Evolutionary conservation across 805 yeast genomes (phyloP), one percentile per base, ranked within the genome.

Genomic region (Torulaspora microellipsoides): DNA sequence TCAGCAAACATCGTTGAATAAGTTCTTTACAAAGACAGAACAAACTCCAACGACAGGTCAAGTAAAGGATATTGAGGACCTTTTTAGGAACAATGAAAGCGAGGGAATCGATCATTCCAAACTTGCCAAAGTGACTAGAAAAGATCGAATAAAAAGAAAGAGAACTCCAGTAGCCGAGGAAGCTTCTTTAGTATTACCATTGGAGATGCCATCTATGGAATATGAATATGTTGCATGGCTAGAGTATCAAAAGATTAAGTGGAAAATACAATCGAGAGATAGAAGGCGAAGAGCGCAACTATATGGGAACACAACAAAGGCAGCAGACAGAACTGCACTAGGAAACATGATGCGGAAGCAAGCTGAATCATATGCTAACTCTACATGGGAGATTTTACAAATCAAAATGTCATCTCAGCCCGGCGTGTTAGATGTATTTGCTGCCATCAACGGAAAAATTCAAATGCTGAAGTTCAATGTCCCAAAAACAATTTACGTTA

Each of bases 321-420:
- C 79, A 2, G 68, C 81, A 2, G 77, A 72, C 45, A 70, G 86
- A 51, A 72, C 81, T 12, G 65, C 77, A 3, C 81, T 91, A 34
- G 84, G 89, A 8, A 76, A 76, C 15, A 74, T 89, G 71, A 70
- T 89, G 34, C 76, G 85, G 40, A 76, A 77, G 39, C 93, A 85
- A 55, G 95, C 95, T 0, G 95, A 84, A 58, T 76, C 73, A 32
- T 80, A 83, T 55, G 84, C 87, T 8, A 82, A 82, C 7, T 72
- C 86, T 0, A 76, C 81, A 27, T 93, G 99, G 99, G 88, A 89
- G 49, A 72, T 93, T 30, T 63, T 93, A 29, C 89, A 88, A 53
- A 80, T 86, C 55, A 76, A 76, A 47, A 55, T 64, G 8, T 81
- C 81, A 33, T 70, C 72, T 1, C 62, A 54, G 32, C 83, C 87